phyloP scores from a whole-genome alignment of 108 stramenopile species.

The Fragilaria radians region DNA sequence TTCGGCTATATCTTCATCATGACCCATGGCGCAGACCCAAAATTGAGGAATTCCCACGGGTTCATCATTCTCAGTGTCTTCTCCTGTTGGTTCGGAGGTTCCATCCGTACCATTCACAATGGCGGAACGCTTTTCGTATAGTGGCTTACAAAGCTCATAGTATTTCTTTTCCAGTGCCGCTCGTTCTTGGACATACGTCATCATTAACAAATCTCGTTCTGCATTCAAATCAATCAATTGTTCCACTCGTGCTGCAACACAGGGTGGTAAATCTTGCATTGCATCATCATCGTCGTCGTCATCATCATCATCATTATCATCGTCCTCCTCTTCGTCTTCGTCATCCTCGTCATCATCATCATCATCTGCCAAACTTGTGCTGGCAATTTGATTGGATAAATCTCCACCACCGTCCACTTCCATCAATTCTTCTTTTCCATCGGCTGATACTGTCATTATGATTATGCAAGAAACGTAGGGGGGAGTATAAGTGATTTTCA shows the following conservation, averaged over 20 bases:
- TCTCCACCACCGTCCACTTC: slow-evolving; percentile 11
- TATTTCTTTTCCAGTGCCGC: slow-evolving; percentile 80
- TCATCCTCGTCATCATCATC: neutral
- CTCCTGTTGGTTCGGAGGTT: slow-evolving; percentile 12
- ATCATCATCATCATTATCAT: slow-evolving; percentile 31
- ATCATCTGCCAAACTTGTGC: neutral
- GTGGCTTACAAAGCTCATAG: slow-evolving; percentile 30
- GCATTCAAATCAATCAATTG: slow-evolving; percentile 50
- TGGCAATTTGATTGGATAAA: slow-evolving; percentile 1
- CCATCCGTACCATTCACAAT: slow-evolving; percentile 43
- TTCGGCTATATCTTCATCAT: slow-evolving; percentile 66
- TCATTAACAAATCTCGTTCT: slow-evolving; percentile 45
- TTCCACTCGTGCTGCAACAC: slow-evolving; percentile 46
- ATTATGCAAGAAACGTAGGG: too few species aligned
- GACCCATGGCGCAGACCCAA: slow-evolving; percentile 75
- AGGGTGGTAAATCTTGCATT: slow-evolving; percentile 33
- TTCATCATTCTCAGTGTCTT: slow-evolving; percentile 4
- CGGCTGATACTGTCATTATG: too few species aligned
- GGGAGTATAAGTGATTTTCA: too few species aligned
- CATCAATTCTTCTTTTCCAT: slow-evolving; percentile 23
- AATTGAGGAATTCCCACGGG: slow-evolving; percentile 82
- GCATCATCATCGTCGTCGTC: slow-evolving; percentile 24
- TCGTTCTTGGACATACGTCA: slow-evolving; percentile 66
- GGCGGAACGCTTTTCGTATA: slow-evolving; percentile 56
- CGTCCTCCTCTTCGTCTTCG: slow-evolving; percentile 17